Base-by-base conservation (phyloP, 495 filamentous ascomycete genomes). In the Cryomyces antarcticus region DNA sequence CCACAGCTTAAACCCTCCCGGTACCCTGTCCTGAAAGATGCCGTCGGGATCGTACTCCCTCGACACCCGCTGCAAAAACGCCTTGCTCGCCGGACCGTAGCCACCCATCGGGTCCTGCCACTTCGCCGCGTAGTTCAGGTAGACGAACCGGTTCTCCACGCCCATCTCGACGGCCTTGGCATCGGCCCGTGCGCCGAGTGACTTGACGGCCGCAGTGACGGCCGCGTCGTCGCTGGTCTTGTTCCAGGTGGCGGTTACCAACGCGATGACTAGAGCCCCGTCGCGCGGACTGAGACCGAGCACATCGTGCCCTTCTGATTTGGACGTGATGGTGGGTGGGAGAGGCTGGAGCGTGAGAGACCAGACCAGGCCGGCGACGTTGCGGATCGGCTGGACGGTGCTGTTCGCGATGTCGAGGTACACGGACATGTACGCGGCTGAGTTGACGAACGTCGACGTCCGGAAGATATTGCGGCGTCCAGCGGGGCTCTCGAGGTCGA, bases 1-100 rank as follows among this genome's bases (percentile, higher is more conserved):
- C 17, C 17, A 24, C 17, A 39, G 38, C 24, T 39, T 39, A 4
- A 39, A 39, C 24, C 38, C 38, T 13, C 38, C 38, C 7, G 27
- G n/a, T 9, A 12, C 11, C 3, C 9, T 7, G 7, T 17, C 4
- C 27, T 39, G 38, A 44, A 74, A 74, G 1, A 72, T 54, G 1
- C 53, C 61, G 1, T 58, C 43, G 0, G 68, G 67, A 45, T 74
- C 71, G 46, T 68, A 74, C 52, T 66, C 63, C 44, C 51, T 49
- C 2, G 57, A 62, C 34, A 62, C 56, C 24, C 43, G 37, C 28
- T 49, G 44, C 41, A 76, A 48, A n/a, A 52, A 49, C 33, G 45
- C 40, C 30, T 62, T 42, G 48, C 62, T 72, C 17, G 56, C 54
- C 28, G 37, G 49, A 0, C 71, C 71, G 53, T 72, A 74, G 5